Evolutionary conservation across 1,139 yeast genomes (phyloP).

Genomic region (Candida sp.): DNA sequence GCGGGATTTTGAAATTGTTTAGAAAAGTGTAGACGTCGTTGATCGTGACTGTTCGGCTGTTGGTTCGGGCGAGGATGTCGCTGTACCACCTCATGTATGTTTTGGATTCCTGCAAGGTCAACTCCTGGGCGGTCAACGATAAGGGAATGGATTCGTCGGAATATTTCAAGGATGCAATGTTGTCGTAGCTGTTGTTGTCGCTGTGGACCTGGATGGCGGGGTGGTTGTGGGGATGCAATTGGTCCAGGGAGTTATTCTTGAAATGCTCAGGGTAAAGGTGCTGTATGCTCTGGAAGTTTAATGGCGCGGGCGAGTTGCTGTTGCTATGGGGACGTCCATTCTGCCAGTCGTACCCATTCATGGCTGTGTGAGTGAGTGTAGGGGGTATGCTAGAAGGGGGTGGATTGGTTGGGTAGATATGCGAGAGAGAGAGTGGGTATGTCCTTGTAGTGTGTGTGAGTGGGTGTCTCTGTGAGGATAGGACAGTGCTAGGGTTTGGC

Average conservation of each 20-base stretch:
- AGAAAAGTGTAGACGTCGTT: conserved; percentile 68
- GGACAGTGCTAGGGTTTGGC: no score
- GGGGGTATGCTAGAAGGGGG: no score
- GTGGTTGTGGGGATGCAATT: conserved; percentile 9
- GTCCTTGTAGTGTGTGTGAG: neutral
- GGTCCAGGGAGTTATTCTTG: conserved; percentile 19
- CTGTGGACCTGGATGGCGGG: conserved; percentile 7
- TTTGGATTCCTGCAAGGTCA: conserved; percentile 66
- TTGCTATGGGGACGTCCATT: conserved; percentile 2
- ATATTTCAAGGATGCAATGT: conserved; percentile 6
- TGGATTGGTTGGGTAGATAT: neutral
- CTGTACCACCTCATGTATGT: conserved; percentile 83
- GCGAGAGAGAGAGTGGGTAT: neutral
- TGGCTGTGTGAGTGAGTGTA: neutral
- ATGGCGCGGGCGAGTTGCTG: conserved; percentile 8
- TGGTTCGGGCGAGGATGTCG: conserved; percentile 63
- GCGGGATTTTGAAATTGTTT: conserved; percentile 59
- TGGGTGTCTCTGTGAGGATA: neutral
- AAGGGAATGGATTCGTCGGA: conserved; percentile 46
- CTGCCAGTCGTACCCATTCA: conserved; percentile 5
- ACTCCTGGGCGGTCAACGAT: conserved; percentile 62
- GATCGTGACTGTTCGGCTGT: conserved; percentile 58
- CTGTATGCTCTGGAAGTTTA: conserved; percentile 9
- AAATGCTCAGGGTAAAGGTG: conserved; percentile 16
- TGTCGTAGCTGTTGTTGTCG: conserved; percentile 13